Base-by-base conservation (phyloP, 2,329 filamentous ascomycete species). In the Hypoxylon sp. region DNA sequence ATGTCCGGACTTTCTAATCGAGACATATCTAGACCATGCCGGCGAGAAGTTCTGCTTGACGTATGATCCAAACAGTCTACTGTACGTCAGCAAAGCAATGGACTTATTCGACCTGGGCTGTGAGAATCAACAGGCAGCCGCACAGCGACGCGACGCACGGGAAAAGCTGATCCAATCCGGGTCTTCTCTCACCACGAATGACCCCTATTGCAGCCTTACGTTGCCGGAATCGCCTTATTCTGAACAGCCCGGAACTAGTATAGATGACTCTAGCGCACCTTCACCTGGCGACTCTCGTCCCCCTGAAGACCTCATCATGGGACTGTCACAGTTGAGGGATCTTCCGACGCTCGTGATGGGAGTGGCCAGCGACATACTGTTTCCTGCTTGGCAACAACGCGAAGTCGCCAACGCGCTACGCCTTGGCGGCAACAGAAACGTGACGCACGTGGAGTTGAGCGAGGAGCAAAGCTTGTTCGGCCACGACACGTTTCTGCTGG, bases 41-140 rank as follows among this genome's bases (percentile, higher is more conserved):
- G 95, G 95, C 17, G 95, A 99, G 79, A 99, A 99, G 75, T 99
- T 96, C 80, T 97, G 92, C 72, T 82, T 99, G 21, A 93, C 95
- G 63, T 98, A 98, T 73, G 95, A 99, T 70, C 87, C 95, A 21
- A 99, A 99, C 76, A 97, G 92, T 70, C 78, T 98, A 33, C 81
- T 99, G 2, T 99, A 99, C 74, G 91, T 99, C 54, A 96, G 92
- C 74, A 99, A 99, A 77, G 95, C 95, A 4, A 99, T 99, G 95
- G 95, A 99, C 72, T 81, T 99, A 10, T 99, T 99, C 73, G 95
- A 99, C 69, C 83, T 99, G 0, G 92, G 95, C 20, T 79, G 80
- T 43, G 82, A 85, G 35, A 87, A 89, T 70, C 91, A 93, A 71
- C 74, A 78, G 3, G 85, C 83, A 17, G 86, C 90, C 2, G 79